Evolutionary conservation across 2,329 filamentous ascomycete species (phyloP), one percentile per base, ranked within the genome.

Genomic region (Aspergillus proliferans): DNA sequence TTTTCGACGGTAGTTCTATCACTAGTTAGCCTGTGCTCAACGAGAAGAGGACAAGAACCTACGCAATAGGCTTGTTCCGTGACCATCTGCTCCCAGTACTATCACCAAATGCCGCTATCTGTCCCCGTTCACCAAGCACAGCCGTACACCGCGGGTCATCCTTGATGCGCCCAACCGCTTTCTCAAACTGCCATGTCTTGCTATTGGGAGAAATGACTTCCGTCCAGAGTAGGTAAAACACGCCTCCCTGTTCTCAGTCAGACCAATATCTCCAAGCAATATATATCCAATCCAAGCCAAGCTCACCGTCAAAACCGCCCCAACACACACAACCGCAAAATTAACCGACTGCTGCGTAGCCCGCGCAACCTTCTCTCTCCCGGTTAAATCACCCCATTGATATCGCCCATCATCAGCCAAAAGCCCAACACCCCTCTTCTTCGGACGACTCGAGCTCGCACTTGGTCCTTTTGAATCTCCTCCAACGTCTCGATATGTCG

Each of bases 291-390:
- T 19, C 26, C n/a, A 9, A 28, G 24, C 26, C 15, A 10, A 28
- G 24, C 78, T 53, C 76, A 89, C 87, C 33, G 91, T 95, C 58
- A 92, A 75, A 30, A 83, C 78, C 9, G 91, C 71, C 22, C 92
- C 92, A 6, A 85, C 75, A 1, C 89, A 58, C 7, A 96, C 82
- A 53, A 96, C 71, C 56, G 85, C 78, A 56, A 95, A 83, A 70
- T 97, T 96, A 74, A 95, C 86, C 14, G 85, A 87, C 69, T 96
- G 92, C 69, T 96, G 91, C 0, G 88, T 92, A 7, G 89, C 87
- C 36, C 92, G 81, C 21, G 86, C 86, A 2, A 84, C 83, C 69
- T 95, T 96, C 67, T 96, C 92, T 43, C 74, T 74, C 0, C 72
- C 74, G 1, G 85, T 89, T 2, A 97, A 79, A 47, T 93, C 78